These are phyloP conservation scores for Diplodia scrobiculata DNA, from an alignment of 2,329 filamentous ascomycete species.

Conservation along the genomic window DNA sequence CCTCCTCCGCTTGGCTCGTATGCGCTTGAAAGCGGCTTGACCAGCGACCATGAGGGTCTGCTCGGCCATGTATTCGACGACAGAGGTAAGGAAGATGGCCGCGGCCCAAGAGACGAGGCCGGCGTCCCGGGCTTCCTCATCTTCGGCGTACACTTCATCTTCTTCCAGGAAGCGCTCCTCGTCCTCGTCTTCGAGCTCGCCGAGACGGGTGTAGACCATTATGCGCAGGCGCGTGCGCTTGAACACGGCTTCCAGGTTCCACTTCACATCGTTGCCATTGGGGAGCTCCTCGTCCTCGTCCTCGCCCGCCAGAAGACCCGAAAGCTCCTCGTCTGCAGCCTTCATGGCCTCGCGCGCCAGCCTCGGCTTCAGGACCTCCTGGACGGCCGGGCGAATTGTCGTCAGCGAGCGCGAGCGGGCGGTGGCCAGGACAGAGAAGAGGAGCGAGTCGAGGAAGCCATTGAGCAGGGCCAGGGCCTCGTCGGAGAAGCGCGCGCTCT, in stretches of 20 bases:
- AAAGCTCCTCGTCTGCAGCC: conserved; percentile 81
- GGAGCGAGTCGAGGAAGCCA: conserved; percentile 86
- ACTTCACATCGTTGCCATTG: conserved; percentile 54
- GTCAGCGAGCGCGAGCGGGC: conserved; percentile 76
- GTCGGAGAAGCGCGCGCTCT: conserved; percentile 71
- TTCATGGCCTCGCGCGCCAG: conserved; percentile 81
- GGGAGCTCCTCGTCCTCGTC: conserved; percentile 59
- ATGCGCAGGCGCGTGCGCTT: conserved; percentile 88
- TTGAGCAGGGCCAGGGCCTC: conserved; percentile 79
- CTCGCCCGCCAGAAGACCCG: conserved; percentile 85
- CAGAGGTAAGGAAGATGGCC: conserved; percentile 92
- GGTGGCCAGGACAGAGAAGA: conserved; percentile 84
- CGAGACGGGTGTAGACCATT: conserved; percentile 97
- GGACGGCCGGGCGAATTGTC: conserved; percentile 76
- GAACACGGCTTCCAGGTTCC: conserved; percentile 92
- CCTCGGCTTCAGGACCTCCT: conserved; percentile 84
- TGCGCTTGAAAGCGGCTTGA: conserved; percentile 75
- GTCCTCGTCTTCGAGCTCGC: conserved; percentile 96
- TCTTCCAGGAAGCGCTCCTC: conserved; percentile 84
- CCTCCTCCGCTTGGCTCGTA: conserved; percentile 47
- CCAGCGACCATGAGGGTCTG: conserved; percentile 85
- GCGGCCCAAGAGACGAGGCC: conserved; percentile 78
- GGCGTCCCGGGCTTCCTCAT: conserved; percentile 32
- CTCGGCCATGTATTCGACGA: conserved; percentile 91
- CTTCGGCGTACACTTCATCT: conserved; percentile 38